These are phyloP conservation scores for Geranomyces variabilis DNA, from an alignment of 192 early-diverging fungal genomes.

Conservation along the genomic window DNA sequence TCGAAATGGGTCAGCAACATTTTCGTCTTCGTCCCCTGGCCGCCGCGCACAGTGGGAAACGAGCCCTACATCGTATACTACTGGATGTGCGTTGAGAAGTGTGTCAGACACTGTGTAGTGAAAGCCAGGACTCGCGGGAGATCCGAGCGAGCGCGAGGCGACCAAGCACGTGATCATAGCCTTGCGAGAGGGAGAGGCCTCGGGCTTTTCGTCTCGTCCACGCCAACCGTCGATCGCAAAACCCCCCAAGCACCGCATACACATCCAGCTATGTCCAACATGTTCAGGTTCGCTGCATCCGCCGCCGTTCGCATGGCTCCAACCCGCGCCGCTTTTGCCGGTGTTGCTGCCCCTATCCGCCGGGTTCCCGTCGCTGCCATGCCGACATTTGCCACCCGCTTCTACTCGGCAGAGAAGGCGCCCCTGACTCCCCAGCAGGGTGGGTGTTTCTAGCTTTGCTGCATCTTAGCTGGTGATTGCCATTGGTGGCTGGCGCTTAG, in stretches of 20 bases:
- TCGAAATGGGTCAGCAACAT: constrained; percentile 76
- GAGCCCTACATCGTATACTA: constrained; percentile 68
- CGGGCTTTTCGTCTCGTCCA: no score
- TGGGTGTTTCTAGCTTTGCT: not conserved
- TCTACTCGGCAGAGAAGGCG: constrained; percentile 74
- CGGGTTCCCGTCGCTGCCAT: constrained; percentile 1
- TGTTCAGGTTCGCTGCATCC: constrained; percentile 20
- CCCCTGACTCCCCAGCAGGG: constrained; percentile 60
- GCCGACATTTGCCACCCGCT: constrained; percentile 46
- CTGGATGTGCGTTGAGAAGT: constrained; percentile 76
- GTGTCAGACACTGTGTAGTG: not conserved
- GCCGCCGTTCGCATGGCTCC: constrained; percentile 21
- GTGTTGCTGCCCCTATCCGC: not conserved
- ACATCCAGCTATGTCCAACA: constrained; percentile 10
- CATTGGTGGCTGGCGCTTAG: not conserved
- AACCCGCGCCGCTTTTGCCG: constrained; percentile 2
- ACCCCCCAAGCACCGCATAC: not conserved
- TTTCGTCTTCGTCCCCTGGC: constrained; percentile 73
- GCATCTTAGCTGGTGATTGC: not conserved
- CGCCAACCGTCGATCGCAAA: no score
- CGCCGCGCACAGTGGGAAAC: constrained; percentile 43
- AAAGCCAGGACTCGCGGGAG: not conserved
- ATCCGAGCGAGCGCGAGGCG: no score
- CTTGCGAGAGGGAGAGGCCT: no score
- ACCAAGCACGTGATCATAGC: no score